Percentiles rank a stretch among this genome's conserved stretches.
phyloP scores from a whole-genome alignment of 2,329 filamentous ascomycete species.

The Fusarium xyrophilum region DNA sequence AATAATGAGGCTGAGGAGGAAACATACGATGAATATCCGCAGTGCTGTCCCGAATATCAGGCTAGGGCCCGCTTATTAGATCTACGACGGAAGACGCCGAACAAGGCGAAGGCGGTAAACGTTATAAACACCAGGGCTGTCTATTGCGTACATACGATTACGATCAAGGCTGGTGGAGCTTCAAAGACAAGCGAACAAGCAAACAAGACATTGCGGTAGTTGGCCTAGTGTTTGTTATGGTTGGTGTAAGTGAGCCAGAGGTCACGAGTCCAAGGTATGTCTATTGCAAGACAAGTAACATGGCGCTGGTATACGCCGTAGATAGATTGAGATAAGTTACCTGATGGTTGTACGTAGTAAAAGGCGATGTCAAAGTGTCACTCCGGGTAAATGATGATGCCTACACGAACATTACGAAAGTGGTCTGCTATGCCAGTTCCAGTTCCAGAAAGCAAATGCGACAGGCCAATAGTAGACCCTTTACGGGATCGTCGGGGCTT shows the following conservation, averaged over 20 bases:
- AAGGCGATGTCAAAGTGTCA: not conserved
- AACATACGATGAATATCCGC: slow-evolving; percentile 35
- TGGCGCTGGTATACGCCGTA: not conserved
- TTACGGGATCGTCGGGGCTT: slow-evolving; percentile 6
- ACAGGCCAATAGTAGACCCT: slow-evolving; percentile 15
- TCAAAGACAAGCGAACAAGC: not conserved
- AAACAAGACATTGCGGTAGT: slow-evolving; percentile 9
- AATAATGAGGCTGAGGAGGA: slow-evolving; percentile 22
- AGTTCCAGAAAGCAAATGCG: slow-evolving; percentile 22
- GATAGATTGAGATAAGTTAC: not conserved
- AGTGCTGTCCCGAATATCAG: slow-evolving; percentile 23
- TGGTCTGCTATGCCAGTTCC: slow-evolving; percentile 27
- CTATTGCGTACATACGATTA: slow-evolving; percentile 24
- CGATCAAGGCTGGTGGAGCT: slow-evolving; percentile 24
- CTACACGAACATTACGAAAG: not conserved
- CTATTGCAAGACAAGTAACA: not conserved
- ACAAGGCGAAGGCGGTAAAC: slow-evolving; percentile 29
- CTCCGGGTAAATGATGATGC: not conserved
- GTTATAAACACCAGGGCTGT: slow-evolving; percentile 13
- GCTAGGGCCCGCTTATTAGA: slow-evolving; percentile 33
- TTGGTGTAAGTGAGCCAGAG: slow-evolving; percentile 1
- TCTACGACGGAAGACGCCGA: slow-evolving; percentile 30
- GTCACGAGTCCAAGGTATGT: not conserved
- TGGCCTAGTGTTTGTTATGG: not conserved
- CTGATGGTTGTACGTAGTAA: not conserved